Evolutionary conservation across 176 grass and related monocot species (phyloP), one percentile per base, ranked within the genome.

Genomic region (Sorghum bicolor): DNA sequence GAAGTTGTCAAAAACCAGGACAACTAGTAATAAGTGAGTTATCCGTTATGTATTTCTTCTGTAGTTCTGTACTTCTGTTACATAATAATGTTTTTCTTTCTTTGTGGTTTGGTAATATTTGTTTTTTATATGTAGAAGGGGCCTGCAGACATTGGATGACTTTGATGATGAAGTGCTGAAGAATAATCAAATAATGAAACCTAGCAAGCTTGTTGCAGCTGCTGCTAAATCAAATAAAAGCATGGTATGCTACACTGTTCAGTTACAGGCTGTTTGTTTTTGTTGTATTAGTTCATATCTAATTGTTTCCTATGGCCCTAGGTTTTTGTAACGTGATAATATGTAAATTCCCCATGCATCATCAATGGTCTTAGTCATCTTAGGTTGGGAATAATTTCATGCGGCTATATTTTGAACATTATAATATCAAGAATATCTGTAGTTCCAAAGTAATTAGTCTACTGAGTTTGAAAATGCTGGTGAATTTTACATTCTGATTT

Each of bases 101-200:
- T 75, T 83, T 85, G 58, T 89, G 33, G 16, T 74, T 88, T 62
- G 72, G 47, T 79, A 60, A 84, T 66, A 38, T 77, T 19, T 70
- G 9, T 33, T 74, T 16, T 82, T 38, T 16, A 90, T 85, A 45
- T 84, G 22, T 77, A 84, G 86, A 75, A 91, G 91, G 62, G 79
- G 61, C n/a, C 72, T 92, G 25, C 88, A 85, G 53, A 77, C 64
- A 30, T 67, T 83, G 64, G 77, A 88, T 85, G 91, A 95, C 88
- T 98, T 98, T 88, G 96, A 95, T 55, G 96, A 98, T 85, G 93
- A 95, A 79, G 74, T 93, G 15, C 78, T 87, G 39, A 87, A 85
- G 76, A 92, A 89, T 52, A 84, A 50, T 84, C 76, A 91, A 64
- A 55, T 73, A 19, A 53, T 16, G 31, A 89, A 75, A 76, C 68